Conservation (phyloP, 1,284 basidiomycete species). For the Moesziomyces globuligerus region DNA sequence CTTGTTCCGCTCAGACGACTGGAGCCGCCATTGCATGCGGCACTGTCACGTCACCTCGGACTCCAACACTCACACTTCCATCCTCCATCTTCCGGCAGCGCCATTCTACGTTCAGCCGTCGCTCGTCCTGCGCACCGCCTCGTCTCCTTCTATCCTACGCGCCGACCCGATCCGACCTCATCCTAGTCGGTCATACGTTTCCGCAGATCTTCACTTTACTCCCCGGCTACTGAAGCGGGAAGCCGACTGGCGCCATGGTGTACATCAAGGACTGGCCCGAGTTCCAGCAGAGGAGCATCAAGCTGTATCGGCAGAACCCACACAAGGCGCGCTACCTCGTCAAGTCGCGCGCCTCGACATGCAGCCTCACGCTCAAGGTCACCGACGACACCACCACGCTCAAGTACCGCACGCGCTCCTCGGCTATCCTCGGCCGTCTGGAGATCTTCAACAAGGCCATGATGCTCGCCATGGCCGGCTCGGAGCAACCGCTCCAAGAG, state of each 20-base stretch:
- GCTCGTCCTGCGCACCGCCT: too few species aligned
- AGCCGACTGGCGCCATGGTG: slow-evolving; percentile 38
- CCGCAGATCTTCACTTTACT: background rate
- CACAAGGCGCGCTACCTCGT: slow-evolving; percentile 54
- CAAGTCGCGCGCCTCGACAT: slow-evolving; percentile 47
- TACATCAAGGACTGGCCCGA: slow-evolving; percentile 59
- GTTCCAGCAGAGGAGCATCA: slow-evolving; percentile 54
- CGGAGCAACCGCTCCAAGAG: slow-evolving; percentile 20
- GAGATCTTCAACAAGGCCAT: slow-evolving; percentile 85
- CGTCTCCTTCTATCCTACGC: background rate
- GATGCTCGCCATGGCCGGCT: slow-evolving; percentile 77
- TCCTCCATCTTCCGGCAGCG: background rate
- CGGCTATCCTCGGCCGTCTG: slow-evolving; percentile 92
- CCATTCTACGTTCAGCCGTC: too few species aligned
- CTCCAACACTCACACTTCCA: too few species aligned
- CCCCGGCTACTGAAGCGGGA: background rate
- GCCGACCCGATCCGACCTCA: background rate
- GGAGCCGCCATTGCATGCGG: background rate
- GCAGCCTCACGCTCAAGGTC: slow-evolving; percentile 57
- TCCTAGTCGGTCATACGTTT: background rate
- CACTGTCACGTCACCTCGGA: background rate
- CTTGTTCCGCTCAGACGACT: slow-evolving; percentile 19
- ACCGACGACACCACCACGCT: slow-evolving; percentile 69
- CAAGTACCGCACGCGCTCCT: slow-evolving; percentile 92
- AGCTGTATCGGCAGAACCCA: slow-evolving; percentile 46